These are phyloP conservation scores for Medicago lupulina DNA, from an alignment of 306 rosid genomes.

Conservation along the genomic window DNA sequence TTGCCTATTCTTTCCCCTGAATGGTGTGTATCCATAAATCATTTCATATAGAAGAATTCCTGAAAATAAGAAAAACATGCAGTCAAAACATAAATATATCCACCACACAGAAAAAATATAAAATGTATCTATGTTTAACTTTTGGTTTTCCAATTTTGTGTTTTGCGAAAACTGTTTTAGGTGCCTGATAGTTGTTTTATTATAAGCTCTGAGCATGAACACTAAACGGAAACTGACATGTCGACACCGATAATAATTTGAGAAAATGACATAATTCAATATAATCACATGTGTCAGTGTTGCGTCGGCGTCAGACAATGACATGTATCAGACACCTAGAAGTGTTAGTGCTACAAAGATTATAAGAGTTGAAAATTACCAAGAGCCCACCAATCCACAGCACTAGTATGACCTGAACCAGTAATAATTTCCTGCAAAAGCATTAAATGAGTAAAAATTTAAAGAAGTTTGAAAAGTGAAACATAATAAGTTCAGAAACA, in stretches of 20 bases:
- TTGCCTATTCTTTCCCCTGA: conserved; percentile 93
- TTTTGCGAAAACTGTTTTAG: conserved; percentile 5
- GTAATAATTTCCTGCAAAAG: conserved; percentile 87
- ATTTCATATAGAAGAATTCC: conserved; percentile 92
- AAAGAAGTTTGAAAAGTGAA: conserved; percentile 15
- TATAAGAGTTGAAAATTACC: conserved; percentile 55
- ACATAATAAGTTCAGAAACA: conserved; percentile 3
- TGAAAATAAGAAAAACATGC: conserved; percentile 25
- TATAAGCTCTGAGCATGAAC: too few relatives aligned
- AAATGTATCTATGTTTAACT: not conserved
- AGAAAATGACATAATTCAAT: too few relatives aligned
- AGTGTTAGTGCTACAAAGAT: too few relatives aligned
- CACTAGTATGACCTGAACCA: conserved; percentile 96
- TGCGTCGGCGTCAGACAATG: too few relatives aligned
- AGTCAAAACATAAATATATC: conserved; percentile 1
- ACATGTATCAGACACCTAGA: too few relatives aligned
- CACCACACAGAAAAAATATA: not conserved
- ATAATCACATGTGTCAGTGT: too few relatives aligned
- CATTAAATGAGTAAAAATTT: not conserved
- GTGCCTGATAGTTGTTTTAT: too few relatives aligned
- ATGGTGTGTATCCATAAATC: conserved; percentile 93
- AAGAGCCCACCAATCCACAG: conserved; percentile 99
- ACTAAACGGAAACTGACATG: too few relatives aligned
- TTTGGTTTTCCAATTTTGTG: not conserved
- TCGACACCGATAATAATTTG: too few relatives aligned